These are phyloP conservation scores for Durio zibethinus DNA, from an alignment of 345 rosid species.

Conservation along the genomic window DNA sequence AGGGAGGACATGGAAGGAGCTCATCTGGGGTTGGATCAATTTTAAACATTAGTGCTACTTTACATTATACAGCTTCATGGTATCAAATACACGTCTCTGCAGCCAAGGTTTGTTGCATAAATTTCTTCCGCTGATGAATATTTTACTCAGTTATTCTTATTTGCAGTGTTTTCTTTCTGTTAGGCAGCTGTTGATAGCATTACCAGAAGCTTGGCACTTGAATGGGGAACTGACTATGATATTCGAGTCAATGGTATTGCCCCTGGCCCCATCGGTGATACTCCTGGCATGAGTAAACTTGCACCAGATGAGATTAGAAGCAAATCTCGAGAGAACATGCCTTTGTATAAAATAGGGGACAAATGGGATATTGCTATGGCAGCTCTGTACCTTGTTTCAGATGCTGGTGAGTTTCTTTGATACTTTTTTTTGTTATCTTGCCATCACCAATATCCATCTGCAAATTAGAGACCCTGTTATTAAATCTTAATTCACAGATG, in stretches of 20 bases:
- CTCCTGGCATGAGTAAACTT: conserved; percentile 81
- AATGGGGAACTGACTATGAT: conserved; percentile 77
- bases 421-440: not conserved
- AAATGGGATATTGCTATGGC: conserved; percentile 93
- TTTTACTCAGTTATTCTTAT: not conserved
- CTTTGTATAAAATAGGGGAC: conserved; percentile 62
- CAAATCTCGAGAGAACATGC: conserved; percentile 39
- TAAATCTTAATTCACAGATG: too few species aligned
- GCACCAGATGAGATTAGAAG: conserved; percentile 57
- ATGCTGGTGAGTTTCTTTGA: conserved; percentile 48
- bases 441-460: not conserved
- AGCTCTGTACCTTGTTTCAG: conserved; percentile 63
- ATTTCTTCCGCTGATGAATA: not conserved
- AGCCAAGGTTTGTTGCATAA: conserved; percentile 52
- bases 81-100: conserved; percentile 86
- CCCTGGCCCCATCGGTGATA: conserved; percentile 74
- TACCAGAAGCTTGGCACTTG: conserved; percentile 72
- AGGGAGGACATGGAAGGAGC: conserved; percentile 58
- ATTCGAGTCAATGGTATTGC: conserved; percentile 70
- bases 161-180: not conserved
- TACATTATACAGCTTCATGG: conserved; percentile 77
- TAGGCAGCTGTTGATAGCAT: conserved; percentile 81
- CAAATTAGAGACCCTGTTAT: not conserved
- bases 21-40: conserved; percentile 50
- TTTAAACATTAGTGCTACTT: conserved; percentile 74